Evolutionary conservation across 2,329 filamentous ascomycete species (phyloP), one percentile per base, ranked within the genome.

Genomic region (Hysterium pulicare): DNA sequence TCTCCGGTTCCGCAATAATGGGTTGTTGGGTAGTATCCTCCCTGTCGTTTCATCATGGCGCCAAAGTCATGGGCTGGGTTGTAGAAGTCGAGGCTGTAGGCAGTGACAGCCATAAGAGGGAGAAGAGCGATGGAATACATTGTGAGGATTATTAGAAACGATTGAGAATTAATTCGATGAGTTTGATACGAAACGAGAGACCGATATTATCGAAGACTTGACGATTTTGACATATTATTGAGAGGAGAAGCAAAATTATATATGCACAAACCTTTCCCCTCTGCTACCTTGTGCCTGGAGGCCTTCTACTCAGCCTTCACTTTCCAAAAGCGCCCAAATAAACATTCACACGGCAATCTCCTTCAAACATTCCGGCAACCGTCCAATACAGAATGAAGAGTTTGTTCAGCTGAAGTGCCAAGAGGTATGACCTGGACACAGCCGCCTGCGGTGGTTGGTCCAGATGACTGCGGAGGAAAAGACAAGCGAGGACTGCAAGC

Each of bases 11-110:
- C 71, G 59, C 78, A 82, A 46, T 66, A 54, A 41, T 66, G 40
- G 72, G 78, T 62, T 67, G 64, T 65, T 77, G 81, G 52, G 70
- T 76, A 55, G 61, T 64, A 51, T 58, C 69, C 53, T 67, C 32
- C 32, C 13, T 34, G 32, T 5, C 66, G 58, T 73, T 74, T 53
- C 64, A 68, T 61, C 59, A 66, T 64, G 40, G 61, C 61, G 32
- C 53, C 50, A 38, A 67, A 64, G 53, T 64, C 61, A 55, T 70
- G 64, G 38, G 63, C 61, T 43, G 57, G 46, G 15, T 65, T 61
- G 49, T 63, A 58, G 26, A 54, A 48, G 21, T 63, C 60, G 42
- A 19, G 21, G 32, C 32, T 19, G 21, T 34, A 34, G 4, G 16
- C 32, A 17, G 32, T n/a, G 32, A 19, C 32, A 34, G 13, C 32